phyloP scores from a whole-genome alignment of 345 rosid species.

The Aethionema arabicum region DNA sequence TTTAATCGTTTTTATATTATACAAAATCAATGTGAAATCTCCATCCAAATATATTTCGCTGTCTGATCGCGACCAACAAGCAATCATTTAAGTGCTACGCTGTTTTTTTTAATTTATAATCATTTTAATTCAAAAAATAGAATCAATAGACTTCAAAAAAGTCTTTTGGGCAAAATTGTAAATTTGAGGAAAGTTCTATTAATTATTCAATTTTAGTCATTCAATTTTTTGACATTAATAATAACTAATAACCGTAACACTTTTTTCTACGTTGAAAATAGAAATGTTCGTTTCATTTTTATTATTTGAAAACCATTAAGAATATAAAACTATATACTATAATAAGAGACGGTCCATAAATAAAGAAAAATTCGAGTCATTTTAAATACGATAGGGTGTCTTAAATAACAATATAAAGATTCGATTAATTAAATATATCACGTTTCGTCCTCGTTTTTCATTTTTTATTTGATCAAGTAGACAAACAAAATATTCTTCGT shows the following conservation, averaged over 20 bases:
- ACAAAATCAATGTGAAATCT: no score
- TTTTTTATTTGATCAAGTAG: neutral
- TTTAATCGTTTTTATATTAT: no score
- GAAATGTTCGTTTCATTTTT: no score
- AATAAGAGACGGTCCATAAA: no score
- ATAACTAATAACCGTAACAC: neutral
- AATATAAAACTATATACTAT: neutral
- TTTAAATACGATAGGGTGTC: neutral
- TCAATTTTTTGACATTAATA: conserved; percentile 10
- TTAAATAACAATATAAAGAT: neutral
- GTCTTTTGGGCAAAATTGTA: conserved; percentile 3
- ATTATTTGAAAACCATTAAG: neutral
- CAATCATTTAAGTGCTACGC: no score
- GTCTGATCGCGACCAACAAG: no score
- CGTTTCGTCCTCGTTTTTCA: neutral
- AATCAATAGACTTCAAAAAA: neutral
- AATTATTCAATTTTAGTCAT: neutral
- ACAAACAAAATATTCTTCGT: neutral
- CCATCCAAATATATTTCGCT: no score
- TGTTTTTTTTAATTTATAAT: no score
- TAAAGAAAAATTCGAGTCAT: conserved; percentile 12
- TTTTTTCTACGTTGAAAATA: neutral
- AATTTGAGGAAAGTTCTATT: conserved; percentile 24
- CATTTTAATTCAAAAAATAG: no score
- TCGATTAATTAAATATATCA: neutral